phyloP scores from a whole-genome alignment of 768 basidiomycete genomes.

The Mycena polygramma region DNA sequence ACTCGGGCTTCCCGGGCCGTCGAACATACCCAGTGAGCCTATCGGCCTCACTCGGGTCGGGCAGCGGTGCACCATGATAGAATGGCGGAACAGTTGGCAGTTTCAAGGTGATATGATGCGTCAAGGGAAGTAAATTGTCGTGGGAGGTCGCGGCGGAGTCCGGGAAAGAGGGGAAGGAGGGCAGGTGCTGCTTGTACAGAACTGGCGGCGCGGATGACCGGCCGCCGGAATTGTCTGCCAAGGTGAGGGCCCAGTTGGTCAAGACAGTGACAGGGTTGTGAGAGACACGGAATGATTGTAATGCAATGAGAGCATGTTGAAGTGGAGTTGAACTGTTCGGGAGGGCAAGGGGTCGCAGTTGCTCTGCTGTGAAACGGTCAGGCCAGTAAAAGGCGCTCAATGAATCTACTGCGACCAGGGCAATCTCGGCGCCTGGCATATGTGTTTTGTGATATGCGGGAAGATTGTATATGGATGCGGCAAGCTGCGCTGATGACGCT shows the following conservation, averaged over 20 bases:
- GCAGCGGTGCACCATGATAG: conserved; percentile 27
- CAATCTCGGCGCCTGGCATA: conserved; percentile 68
- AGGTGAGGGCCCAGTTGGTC: conserved; percentile 73
- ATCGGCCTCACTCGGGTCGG: conserved; percentile 35
- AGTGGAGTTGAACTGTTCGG: conserved; percentile 49
- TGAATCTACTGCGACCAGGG: conserved; percentile 81
- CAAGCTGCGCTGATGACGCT: conserved; percentile 75
- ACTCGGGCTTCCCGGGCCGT: conserved; percentile 40
- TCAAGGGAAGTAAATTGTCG: conserved; percentile 31
- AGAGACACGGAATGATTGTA: conserved; percentile 62
- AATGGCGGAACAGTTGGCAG: conserved; percentile 27
- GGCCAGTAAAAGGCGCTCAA: conserved; percentile 83
- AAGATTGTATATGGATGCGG: conserved; percentile 72
- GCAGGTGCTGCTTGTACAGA: conserved; percentile 67
- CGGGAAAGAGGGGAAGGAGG: conserved; percentile 54
- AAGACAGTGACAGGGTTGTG: conserved; percentile 66
- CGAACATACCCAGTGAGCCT: conserved; percentile 46
- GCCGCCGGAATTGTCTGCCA: conserved; percentile 44
- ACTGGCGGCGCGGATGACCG: conserved; percentile 40
- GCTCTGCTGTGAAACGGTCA: conserved; percentile 77
- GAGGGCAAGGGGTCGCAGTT: conserved; percentile 48
- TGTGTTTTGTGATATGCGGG: conserved; percentile 63
- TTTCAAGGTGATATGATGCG: conserved; percentile 42
- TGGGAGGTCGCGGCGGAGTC: conserved; percentile 37
- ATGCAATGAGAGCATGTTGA: conserved; percentile 60